Conservation (phyloP, 371 early-diverging fungal genomes). For the Mortierella sp. region DNA sequence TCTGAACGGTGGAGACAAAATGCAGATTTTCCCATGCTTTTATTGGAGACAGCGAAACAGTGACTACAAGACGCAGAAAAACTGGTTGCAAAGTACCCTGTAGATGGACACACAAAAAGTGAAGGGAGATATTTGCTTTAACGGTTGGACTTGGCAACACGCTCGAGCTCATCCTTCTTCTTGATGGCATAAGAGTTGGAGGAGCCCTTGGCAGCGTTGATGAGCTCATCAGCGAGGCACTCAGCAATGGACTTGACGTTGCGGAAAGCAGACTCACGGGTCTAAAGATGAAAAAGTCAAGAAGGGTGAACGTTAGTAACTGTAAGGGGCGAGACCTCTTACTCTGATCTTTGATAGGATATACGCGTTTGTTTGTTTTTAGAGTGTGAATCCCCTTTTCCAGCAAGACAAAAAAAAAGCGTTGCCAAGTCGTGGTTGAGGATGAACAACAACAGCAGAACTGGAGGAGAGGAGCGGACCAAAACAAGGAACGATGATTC, state of each 20-base stretch:
- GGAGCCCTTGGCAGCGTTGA: constrained; percentile 99
- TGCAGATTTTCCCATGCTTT: constrained; percentile 31
- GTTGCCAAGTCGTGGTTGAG: too few relatives aligned
- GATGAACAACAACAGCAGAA: too few relatives aligned
- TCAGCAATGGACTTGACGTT: constrained; percentile 99
- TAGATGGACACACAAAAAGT: background rate
- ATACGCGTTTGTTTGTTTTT: background rate
- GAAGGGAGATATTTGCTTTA: constrained; percentile 67
- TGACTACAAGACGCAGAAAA: constrained; percentile 16
- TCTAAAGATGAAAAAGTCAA: constrained; percentile 27
- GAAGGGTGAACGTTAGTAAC: constrained; percentile 35
- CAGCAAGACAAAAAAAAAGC: background rate
- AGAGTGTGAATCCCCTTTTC: background rate
- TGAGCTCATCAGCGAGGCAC: constrained; percentile 99
- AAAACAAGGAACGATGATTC: too few relatives aligned
- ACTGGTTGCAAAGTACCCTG: constrained; percentile 12
- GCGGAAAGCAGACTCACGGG: constrained; percentile 80
- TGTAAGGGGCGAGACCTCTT: constrained; percentile 58
- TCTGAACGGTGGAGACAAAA: background rate
- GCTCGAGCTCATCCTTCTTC: constrained; percentile 99
- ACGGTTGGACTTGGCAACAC: constrained; percentile 95
- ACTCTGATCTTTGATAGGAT: constrained; percentile 40
- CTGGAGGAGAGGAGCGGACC: too few relatives aligned
- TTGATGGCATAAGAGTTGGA: constrained; percentile 99
- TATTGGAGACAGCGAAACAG: constrained; percentile 15